Evolutionary conservation across 2,329 filamentous ascomycete genomes (phyloP), one percentile per base, ranked within the genome.

Genomic region (Tolypocladium sp.): DNA sequence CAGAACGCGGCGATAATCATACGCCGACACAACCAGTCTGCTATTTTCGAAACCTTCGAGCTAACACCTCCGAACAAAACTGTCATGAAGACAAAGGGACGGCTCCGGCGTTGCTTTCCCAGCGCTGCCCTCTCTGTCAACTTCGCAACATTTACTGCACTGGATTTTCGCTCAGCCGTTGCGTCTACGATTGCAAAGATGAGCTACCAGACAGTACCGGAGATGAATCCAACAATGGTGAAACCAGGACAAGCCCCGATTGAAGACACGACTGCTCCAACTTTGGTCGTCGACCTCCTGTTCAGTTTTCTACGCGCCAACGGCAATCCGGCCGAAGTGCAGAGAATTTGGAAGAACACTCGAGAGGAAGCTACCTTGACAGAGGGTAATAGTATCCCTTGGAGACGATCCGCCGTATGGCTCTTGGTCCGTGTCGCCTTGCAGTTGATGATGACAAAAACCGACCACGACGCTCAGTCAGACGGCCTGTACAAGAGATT

Each of bases 281-380:
- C 66, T 10, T 67, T 83, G 37, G 74, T 86, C 0, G 83, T 79
- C 0, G 76, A 83, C 42, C 71, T 81, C 38, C 71, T 77, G 8
- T 49, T 64, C 1, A 71, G 71, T 0, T 68, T 79, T 20, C 58
- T 83, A 4, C 67, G 73, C 9, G 33, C 57, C 10, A 59, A 76
- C 4, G 79, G 79, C 0, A 56, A 60, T 1, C 55, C 65, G 0
- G 57, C 63, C 8, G 15, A 67, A 0, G 62, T 61, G 0, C 4
- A 54, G 0, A 67, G 69, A 1, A 72, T 85, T 20, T 70, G 63
- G 55, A 86, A 85, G 58, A 70, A 78, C 37, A 80, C 78, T 0
- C 76, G 80, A 4, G 82, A 86, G 46, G 82, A 86, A 25, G 59
- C 56, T 1, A 54, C 30, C 3, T 15, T 35, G 20, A 20, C 42